These are phyloP conservation scores for Podila epigama DNA, from an alignment of 192 early-diverging fungal genomes.

Conservation along the genomic window DNA sequence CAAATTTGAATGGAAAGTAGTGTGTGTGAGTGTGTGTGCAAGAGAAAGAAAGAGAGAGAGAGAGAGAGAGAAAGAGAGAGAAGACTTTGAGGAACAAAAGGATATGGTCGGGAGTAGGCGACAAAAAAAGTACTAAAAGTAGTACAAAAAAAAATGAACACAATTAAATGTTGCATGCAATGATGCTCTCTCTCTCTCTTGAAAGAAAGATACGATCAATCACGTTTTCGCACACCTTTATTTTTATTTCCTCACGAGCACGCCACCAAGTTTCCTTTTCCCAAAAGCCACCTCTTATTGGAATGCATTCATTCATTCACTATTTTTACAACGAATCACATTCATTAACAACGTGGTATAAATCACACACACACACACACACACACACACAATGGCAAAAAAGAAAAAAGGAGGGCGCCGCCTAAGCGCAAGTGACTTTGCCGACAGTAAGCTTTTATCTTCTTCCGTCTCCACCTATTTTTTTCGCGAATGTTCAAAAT, in stretches of 20 bases:
- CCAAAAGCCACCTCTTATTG: too few relatives aligned
- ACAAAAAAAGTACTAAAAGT: neutral
- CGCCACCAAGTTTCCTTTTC: neutral
- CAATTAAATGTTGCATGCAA: too few relatives aligned
- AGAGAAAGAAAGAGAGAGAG: neutral
- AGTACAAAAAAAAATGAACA: too few relatives aligned
- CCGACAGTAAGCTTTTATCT: conserved; percentile 3
- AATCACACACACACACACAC: neutral
- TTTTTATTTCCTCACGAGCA: neutral
- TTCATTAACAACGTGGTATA: neutral
- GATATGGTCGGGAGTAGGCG: neutral
- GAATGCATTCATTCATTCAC: too few relatives aligned
- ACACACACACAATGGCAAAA: conserved; percentile 11
- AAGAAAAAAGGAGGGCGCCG: conserved; percentile 33
- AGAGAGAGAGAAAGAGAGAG: conserved; percentile 1
- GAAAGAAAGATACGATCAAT: neutral
- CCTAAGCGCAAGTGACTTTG: conserved; percentile 16
- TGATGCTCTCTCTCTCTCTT: neutral
- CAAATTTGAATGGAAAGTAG: neutral
- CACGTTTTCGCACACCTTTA: neutral
- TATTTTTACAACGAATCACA: too few relatives aligned
- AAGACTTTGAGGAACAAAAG: neutral
- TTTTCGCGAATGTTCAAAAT: neutral
- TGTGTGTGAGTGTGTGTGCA: neutral
- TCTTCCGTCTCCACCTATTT: neutral